Percentiles rank a stretch among this genome's conserved stretches.
Evolutionary conservation across 1,139 yeast genomes (phyloP).

Genomic region (Magnusiomyces tetraspermus): DNA sequence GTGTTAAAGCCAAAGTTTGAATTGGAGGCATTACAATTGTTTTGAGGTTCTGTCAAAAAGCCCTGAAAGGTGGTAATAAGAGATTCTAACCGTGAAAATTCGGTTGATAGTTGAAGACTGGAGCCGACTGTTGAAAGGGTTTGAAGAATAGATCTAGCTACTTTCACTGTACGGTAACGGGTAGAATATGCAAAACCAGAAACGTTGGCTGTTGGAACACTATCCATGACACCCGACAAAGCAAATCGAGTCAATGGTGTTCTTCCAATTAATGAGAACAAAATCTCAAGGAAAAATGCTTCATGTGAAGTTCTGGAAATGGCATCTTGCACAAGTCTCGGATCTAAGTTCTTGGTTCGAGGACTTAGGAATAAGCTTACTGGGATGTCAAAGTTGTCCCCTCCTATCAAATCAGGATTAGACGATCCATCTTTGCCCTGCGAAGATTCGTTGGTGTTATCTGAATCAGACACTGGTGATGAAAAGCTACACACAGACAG

Average conservation of each 20-base stretch:
- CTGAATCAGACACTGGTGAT: slow-evolving; percentile 7
- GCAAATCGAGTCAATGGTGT: slow-evolving; percentile 11
- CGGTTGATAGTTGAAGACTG: slow-evolving; percentile 9
- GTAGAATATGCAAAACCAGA: slow-evolving; percentile 14
- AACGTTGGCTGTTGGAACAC: slow-evolving; percentile 8
- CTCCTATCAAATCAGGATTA: background rate
- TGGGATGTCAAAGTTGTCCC: slow-evolving; percentile 1
- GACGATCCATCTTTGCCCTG: no score
- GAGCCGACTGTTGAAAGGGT: slow-evolving; percentile 13
- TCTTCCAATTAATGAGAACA: slow-evolving; percentile 13
- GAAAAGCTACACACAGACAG: slow-evolving; percentile 7
- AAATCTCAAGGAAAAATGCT: slow-evolving; percentile 12
- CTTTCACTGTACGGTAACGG: slow-evolving; percentile 12
- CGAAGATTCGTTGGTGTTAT: background rate
- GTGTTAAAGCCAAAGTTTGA: background rate
- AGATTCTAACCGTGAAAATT: slow-evolving; percentile 13
- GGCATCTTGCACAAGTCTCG: slow-evolving; percentile 1
- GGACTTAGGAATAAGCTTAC: slow-evolving; percentile 11
- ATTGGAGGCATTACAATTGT: background rate
- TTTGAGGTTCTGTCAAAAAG: slow-evolving; percentile 1
- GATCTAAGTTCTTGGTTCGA: slow-evolving; percentile 6
- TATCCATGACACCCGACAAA: slow-evolving; percentile 8
- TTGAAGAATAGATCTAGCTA: slow-evolving; percentile 10
- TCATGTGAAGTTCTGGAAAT: slow-evolving; percentile 12
- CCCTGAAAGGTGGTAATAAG: slow-evolving; percentile 14